Conservation (phyloP, 192 early-diverging fungal genomes). For the Rhizoclosmatium sp. region DNA sequence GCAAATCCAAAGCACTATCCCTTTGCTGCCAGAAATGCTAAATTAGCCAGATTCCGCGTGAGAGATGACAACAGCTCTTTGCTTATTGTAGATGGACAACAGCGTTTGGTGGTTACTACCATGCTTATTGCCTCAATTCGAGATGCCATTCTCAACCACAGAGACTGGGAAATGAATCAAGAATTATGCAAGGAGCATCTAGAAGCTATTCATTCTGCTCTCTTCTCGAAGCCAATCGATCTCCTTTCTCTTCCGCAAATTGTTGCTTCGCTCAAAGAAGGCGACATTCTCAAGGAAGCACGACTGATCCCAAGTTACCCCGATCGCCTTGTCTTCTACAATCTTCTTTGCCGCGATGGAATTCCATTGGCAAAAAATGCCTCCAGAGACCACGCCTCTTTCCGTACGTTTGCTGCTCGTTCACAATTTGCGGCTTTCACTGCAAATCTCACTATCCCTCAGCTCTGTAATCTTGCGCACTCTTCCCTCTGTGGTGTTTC, state of each 20-base stretch:
- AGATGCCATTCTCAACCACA: not conserved
- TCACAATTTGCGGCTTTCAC: no score
- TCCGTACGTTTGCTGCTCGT: no score
- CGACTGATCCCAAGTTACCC: slow-evolving; percentile 19
- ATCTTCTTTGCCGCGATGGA: not conserved
- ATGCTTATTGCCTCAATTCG: slow-evolving; percentile 19
- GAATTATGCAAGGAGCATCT: not conserved
- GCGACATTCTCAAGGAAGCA: not conserved
- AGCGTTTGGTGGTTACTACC: slow-evolving; percentile 1
- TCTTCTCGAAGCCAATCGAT: not conserved
- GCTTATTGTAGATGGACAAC: slow-evolving; percentile 6
- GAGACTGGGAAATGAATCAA: not conserved
- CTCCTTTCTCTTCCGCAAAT: not conserved
- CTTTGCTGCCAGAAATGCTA: no score
- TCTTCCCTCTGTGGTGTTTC: no score
- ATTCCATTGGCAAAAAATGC: not conserved
- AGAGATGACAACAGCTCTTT: not conserved
- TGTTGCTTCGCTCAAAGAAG: not conserved
- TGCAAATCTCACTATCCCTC: no score
- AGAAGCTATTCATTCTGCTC: not conserved
- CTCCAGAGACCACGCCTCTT: no score
- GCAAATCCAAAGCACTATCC: no score
- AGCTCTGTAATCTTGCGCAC: no score
- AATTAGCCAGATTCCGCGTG: no score
- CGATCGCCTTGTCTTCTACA: slow-evolving; percentile 7